Percentiles rank a stretch among this genome's conserved stretches.
phyloP scores from a whole-genome alignment of 2,329 filamentous ascomycete species.

The Byssothecium circinans region DNA sequence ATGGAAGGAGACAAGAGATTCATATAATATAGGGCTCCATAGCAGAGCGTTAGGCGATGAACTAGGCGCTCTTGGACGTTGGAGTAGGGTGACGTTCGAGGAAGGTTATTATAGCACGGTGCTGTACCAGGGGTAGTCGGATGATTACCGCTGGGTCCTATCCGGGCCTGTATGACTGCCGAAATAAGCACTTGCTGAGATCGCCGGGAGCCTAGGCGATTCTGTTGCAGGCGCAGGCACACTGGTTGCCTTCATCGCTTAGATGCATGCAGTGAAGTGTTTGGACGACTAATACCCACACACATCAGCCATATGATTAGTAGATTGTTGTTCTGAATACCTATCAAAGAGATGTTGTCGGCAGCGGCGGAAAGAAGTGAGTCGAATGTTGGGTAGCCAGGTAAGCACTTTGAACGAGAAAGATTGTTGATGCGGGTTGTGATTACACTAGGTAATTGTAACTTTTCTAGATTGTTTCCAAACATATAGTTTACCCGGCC shows the following conservation, averaged over 20 bases:
- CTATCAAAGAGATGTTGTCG: neutral
- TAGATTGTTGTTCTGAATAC: neutral
- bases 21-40: neutral
- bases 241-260: neutral
- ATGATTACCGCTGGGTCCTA: constrained; percentile 5
- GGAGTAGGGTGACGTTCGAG: constrained; percentile 5
- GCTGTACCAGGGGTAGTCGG: neutral
- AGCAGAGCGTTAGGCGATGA: neutral
- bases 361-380: neutral
- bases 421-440: neutral
- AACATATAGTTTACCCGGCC: neutral
- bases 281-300: neutral
- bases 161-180: neutral
- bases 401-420: too few species aligned
- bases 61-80: neutral
- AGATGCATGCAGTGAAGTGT: neutral
- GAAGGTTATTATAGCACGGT: constrained; percentile 7
- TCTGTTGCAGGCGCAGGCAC: neutral
- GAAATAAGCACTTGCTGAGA: neutral
- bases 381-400: neutral
- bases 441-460: neutral
- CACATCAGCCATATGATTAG: neutral
- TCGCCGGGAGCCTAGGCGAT: neutral
- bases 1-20: constrained; percentile 10
- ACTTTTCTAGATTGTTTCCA: constrained; percentile 1